Evolutionary conservation across 805 yeast species (phyloP).

Genomic region (Barnettozyma sucrosica): DNA sequence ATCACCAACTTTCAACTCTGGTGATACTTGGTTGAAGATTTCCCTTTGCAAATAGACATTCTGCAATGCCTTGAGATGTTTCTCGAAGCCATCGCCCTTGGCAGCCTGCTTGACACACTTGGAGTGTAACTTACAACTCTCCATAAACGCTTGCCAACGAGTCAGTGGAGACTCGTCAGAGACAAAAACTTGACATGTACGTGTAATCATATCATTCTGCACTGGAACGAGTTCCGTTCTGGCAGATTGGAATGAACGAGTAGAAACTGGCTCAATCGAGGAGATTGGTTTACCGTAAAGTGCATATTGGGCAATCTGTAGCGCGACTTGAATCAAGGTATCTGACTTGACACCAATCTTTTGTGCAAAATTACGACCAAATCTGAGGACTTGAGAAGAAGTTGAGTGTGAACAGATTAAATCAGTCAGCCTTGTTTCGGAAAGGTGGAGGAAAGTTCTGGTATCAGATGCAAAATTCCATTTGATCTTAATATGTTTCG

Average conservation of each 20-base stretch:
- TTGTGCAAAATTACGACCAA: slow-evolving; percentile 71
- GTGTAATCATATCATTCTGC: slow-evolving; percentile 47
- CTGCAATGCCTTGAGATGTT: slow-evolving; percentile 61
- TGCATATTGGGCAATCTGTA: slow-evolving; percentile 88
- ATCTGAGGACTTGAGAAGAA: slow-evolving; percentile 68
- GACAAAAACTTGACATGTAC: slow-evolving; percentile 57
- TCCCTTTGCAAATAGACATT: slow-evolving; percentile 49
- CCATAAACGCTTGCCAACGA: slow-evolving; percentile 45
- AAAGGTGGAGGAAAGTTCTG: slow-evolving; percentile 55
- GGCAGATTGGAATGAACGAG: slow-evolving; percentile 60
- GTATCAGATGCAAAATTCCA: slow-evolving; percentile 35
- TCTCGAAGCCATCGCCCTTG: slow-evolving; percentile 63
- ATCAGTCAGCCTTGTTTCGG: slow-evolving; percentile 85
- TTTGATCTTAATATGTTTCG: slow-evolving; percentile 25
- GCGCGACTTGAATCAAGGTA: slow-evolving; percentile 84
- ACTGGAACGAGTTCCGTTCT: slow-evolving; percentile 66
- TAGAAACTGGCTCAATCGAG: slow-evolving; percentile 85
- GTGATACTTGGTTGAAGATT: slow-evolving; percentile 39
- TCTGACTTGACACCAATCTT: slow-evolving; percentile 83
- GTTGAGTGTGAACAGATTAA: slow-evolving; percentile 74
- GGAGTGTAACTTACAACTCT: slow-evolving; percentile 48
- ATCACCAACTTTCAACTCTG: slow-evolving; percentile 31
- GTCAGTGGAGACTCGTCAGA: slow-evolving; percentile 42
- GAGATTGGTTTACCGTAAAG: slow-evolving; percentile 85
- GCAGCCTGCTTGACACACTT: slow-evolving; percentile 44